phyloP scores from a whole-genome alignment of 2,329 filamentous ascomycete genomes.

The Cladosporium sphaerospermum region DNA sequence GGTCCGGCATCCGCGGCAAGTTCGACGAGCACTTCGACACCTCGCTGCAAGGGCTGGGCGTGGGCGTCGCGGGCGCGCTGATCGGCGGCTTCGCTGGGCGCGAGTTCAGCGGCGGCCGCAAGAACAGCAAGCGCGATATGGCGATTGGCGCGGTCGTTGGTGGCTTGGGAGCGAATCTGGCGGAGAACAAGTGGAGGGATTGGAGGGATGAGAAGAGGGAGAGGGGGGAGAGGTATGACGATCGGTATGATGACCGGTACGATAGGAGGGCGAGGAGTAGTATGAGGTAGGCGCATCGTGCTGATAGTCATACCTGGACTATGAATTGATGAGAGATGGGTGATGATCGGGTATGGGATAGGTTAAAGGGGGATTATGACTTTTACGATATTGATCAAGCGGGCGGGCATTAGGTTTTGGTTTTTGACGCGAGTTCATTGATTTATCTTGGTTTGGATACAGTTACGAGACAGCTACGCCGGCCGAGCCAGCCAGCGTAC shows the following conservation, averaged over 20 bases:
- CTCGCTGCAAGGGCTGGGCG: slow-evolving; percentile 25
- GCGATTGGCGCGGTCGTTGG: slow-evolving; percentile 30
- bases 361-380: background rate
- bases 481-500: too few species aligned
- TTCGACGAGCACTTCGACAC: slow-evolving; percentile 31
- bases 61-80: slow-evolving; percentile 29
- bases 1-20: slow-evolving; percentile 22
- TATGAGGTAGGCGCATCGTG: background rate
- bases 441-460: too few species aligned
- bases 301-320: background rate
- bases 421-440: background rate
- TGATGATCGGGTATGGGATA: background rate
- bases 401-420: background rate
- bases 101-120: slow-evolving; percentile 23
- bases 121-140: slow-evolving; percentile 29
- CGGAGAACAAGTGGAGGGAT: slow-evolving; percentile 28
- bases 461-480: too few species aligned
- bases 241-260: slow-evolving; percentile 12
- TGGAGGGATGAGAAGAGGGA: slow-evolving; percentile 23
- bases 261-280: slow-evolving; percentile 6
- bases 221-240: slow-evolving; percentile 11
- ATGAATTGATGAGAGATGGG: background rate
- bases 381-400: background rate
- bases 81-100: slow-evolving; percentile 29
- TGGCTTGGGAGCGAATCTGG: slow-evolving; percentile 29